Base-by-base conservation (phyloP, 164 flowering plant species). In the Litsea cubeba region DNA sequence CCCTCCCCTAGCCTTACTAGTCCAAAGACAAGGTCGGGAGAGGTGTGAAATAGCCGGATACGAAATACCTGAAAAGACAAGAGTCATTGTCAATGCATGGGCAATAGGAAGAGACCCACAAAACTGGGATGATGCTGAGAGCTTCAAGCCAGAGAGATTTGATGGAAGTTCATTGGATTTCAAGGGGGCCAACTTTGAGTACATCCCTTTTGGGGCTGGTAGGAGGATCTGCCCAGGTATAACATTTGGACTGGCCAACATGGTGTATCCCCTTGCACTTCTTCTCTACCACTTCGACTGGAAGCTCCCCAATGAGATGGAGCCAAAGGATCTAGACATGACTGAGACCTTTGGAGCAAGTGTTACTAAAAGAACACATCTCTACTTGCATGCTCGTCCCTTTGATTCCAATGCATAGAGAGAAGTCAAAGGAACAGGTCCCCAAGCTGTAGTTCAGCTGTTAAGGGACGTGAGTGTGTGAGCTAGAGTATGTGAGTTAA, bases 101-200 rank as follows among this genome's bases (percentile, higher is more conserved):
- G n/a, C n/a, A n/a, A n/a, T 80, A 0, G 81, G 75, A 17, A 80
- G 58, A 3, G 85, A 82, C 65, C 78, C 86, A 15, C 71, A 76
- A 11, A 18, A 2, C 5, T 87, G 88, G 88, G 66, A 81, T 20
- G 60, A 83, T 30, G 82, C 86, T 50, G 65, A 79, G 3, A 71
- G 72, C 54, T 83, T 85, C 72, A 5, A 23, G 35, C 88, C 88
- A 0, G 85, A 85, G 70, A 82, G 87, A 54, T 84, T 83, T 67
- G 23, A 75, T 46, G 71, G 70, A 18, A 74, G 70, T 15, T 24
- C 73, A 2, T 57, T 79, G 0, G 79, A 81, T 35, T 80, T 78
- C 70, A 75, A 72, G 18, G 83, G 86, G 32, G 12, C 69, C 71
- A 15, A 68, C 82, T 40, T 85, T 78, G 25, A 81, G 65, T 49